Percentiles rank a stretch among this genome's conserved stretches.
phyloP scores from a whole-genome alignment of 148 eudicot species.

The Camellia granthamiana region DNA sequence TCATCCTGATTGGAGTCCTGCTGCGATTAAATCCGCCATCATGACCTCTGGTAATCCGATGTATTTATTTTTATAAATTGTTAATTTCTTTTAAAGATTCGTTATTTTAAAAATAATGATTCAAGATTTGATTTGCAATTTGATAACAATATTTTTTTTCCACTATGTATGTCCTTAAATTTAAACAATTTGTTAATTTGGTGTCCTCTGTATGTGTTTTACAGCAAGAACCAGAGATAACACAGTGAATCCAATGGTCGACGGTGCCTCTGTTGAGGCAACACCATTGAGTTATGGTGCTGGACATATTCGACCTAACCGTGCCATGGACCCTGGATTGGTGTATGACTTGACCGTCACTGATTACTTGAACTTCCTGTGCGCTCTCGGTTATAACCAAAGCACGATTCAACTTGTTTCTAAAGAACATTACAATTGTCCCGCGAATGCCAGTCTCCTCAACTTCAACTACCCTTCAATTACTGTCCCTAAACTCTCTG shows the following conservation, averaged over 20 bases:
- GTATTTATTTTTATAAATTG: too few relatives aligned
- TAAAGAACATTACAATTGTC: constrained; percentile 27
- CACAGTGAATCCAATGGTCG: constrained; percentile 32
- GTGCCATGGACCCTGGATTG: constrained; percentile 60
- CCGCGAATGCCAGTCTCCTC: constrained; percentile 17
- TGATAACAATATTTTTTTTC: too few relatives aligned
- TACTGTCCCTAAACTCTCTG: constrained; percentile 39
- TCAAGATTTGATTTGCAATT: too few relatives aligned
- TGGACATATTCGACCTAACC: constrained; percentile 59
- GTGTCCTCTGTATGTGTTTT: background rate
- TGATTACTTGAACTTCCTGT: constrained; percentile 60
- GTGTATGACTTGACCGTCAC: constrained; percentile 43
- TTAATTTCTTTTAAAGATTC: too few relatives aligned
- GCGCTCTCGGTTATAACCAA: constrained; percentile 49
- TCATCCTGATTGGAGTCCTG: constrained; percentile 63
- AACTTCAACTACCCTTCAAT: constrained; percentile 63
- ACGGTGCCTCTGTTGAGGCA: constrained; percentile 20
- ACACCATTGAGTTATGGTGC: constrained; percentile 52
- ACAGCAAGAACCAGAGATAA: constrained; percentile 61
- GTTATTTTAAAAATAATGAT: too few relatives aligned
- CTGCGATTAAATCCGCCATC: constrained; percentile 65
- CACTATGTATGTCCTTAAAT: too few relatives aligned
- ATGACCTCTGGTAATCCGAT: constrained; percentile 58
- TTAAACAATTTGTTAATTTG: too few relatives aligned
- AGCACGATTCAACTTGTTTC: constrained; percentile 26